Conservation (phyloP, 2,329 filamentous ascomycete species). For the Verruconis gallopava region DNA sequence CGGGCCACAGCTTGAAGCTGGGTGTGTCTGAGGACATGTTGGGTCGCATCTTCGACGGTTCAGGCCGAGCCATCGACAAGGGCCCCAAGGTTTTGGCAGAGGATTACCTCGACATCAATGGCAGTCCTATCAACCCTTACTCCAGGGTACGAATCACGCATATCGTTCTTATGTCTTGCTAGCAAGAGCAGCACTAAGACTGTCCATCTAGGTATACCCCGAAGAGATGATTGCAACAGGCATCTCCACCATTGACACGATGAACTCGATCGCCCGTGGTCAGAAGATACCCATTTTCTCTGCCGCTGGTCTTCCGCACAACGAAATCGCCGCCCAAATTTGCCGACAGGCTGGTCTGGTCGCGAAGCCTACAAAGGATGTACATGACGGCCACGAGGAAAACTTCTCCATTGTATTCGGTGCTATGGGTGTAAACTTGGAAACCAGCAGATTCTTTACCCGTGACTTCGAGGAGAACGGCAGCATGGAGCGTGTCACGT, state of each 20-base stretch:
- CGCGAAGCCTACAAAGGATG: conserved; percentile 81
- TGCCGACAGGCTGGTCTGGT: conserved; percentile 94
- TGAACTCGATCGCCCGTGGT: conserved; percentile 85
- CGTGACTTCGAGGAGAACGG: conserved; percentile 98
- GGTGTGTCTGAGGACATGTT: conserved; percentile 99
- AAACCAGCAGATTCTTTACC: conserved; percentile 96
- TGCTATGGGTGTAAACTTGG: conserved; percentile 99
- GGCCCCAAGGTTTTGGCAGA: conserved; percentile 95
- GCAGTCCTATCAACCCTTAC: conserved; percentile 96
- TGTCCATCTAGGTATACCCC: conserved; percentile 58
- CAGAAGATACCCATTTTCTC: conserved; percentile 99
- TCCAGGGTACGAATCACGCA: conserved; percentile 59
- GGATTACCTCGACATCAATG: conserved; percentile 98
- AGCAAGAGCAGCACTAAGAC: too few relatives aligned
- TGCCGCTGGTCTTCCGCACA: conserved; percentile 92
- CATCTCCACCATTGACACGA: conserved; percentile 97
- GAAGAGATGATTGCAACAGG: conserved; percentile 99
- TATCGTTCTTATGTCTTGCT: not conserved
- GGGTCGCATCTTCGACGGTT: conserved; percentile 96
- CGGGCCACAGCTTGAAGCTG: conserved; percentile 91
- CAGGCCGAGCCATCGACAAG: conserved; percentile 95
- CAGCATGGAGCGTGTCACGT: conserved; percentile 88
- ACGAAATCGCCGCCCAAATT: conserved; percentile 98
- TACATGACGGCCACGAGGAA: conserved; percentile 93
- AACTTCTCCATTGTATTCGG: conserved; percentile 99